Evolutionary conservation across 768 basidiomycete genomes (phyloP), one percentile per base, ranked within the genome.

Genomic region (Coprinellus micaceus): DNA sequence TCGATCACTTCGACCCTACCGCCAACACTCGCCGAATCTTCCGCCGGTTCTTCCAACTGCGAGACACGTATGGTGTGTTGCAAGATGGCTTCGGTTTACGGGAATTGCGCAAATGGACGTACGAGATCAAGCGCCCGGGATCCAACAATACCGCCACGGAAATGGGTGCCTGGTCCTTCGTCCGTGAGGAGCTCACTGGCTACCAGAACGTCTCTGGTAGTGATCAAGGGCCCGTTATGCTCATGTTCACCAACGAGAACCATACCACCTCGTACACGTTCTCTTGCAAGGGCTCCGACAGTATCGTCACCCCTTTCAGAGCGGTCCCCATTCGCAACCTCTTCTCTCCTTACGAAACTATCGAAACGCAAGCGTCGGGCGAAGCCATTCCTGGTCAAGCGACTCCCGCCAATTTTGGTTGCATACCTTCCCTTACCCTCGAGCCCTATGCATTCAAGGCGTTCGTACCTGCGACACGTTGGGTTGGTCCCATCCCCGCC

Each of bases 1-100:
- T 95, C 29, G 94, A 97, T 64, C 94, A 97, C 68, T 96, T 96
- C 67, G 94, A 97, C 69, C 92, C 93, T 25, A 95, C 94, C 2
- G 74, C 86, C 12, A 86, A 90, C 64, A 79, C 80, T 37, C 83
- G 89, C 37, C 86, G 92, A 54, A 66, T 91, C 56, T 84, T 91
- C 64, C 67, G 82, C 17, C 90, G 89, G 52, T 86, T 91, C 73
- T 69, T 87, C 55, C 78, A 83, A 63, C 76, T 96, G 36, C 87
- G 94, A 28, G 67, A 67, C 5, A 70, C 76, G 13, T 96, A 88
- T 69, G 82, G 78, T 22, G 78, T 89, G 2, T 77, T 96, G 11
- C 91, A 91, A 68, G 94, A 97, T 63, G 94, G 94, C 2, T 91
- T 85, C 64, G 80, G 88, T 65, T 80, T 96, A n/a, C 86, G 87